Evolutionary conservation across 1,284 basidiomycete species (phyloP).

Genomic region (Leccinum fallax): DNA sequence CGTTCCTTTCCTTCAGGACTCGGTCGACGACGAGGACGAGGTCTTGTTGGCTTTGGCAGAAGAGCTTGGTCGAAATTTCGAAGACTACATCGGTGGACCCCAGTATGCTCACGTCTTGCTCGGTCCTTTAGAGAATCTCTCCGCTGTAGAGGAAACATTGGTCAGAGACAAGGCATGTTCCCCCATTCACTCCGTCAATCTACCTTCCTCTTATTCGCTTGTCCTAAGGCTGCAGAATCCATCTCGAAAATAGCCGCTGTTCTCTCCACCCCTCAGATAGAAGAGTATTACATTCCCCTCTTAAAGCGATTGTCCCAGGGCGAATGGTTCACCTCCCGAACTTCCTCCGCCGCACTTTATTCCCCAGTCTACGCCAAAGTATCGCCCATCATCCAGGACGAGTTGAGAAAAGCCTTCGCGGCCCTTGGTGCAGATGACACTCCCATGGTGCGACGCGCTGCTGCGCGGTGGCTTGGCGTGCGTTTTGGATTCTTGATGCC

Average conservation of each 20-base stretch:
- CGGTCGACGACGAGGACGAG: slow-evolving; percentile 99
- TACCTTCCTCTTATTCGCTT: slow-evolving; percentile 14
- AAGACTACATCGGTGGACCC: slow-evolving; percentile 94
- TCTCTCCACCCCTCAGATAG: slow-evolving; percentile 81
- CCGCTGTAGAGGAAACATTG: slow-evolving; percentile 96
- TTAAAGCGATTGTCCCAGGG: slow-evolving; percentile 88
- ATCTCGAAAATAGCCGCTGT: slow-evolving; percentile 90
- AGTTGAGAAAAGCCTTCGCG: slow-evolving; percentile 86
- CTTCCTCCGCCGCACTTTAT: slow-evolving; percentile 94
- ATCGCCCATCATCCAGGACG: slow-evolving; percentile 77
- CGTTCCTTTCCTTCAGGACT: slow-evolving; percentile 96
- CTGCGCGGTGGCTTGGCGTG: slow-evolving; percentile 95
- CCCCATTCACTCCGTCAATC: background rate
- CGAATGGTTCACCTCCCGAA: slow-evolving; percentile 99
- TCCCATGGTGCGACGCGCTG: slow-evolving; percentile 97
- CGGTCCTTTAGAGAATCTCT: slow-evolving; percentile 94
- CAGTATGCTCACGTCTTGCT: slow-evolving; percentile 89
- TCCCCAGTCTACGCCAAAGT: slow-evolving; percentile 90
- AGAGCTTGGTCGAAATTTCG: slow-evolving; percentile 89
- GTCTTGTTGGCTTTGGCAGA: slow-evolving; percentile 96
- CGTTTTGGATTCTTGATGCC: slow-evolving; percentile 37
- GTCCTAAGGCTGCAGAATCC: slow-evolving; percentile 86
- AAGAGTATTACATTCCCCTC: slow-evolving; percentile 92
- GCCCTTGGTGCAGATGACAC: slow-evolving; percentile 93
- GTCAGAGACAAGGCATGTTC: slow-evolving; percentile 91